A percentile compares a stretch with the other conserved stretches of the same genome.
Conservation (phyloP, 257 asterid genomes). For the Agastache rugosa region DNA sequence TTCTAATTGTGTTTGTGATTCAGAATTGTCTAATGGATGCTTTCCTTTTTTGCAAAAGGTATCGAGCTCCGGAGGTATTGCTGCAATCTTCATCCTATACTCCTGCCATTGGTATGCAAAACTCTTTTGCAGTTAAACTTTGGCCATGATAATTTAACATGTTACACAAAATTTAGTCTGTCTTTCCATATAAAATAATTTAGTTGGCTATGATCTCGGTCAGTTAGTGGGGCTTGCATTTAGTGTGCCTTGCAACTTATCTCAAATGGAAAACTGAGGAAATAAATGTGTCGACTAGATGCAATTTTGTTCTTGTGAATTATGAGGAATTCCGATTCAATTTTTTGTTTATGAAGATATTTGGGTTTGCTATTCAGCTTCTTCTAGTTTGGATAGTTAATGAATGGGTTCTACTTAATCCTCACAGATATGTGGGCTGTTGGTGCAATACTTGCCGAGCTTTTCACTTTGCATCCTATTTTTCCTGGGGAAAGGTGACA, state of each 20-base stretch:
- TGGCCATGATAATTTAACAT: background rate
- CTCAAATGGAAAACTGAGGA: background rate
- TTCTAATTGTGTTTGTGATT: background rate
- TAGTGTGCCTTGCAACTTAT: background rate
- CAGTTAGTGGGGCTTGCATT: background rate
- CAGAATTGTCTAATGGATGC: background rate
- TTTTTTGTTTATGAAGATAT: background rate
- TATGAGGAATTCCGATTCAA: background rate
- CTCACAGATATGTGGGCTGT: constrained; percentile 96
- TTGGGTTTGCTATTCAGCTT: background rate
- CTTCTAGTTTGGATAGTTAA: background rate
- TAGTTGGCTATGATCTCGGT: background rate
- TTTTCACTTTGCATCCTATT: constrained; percentile 80
- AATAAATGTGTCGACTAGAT: background rate
- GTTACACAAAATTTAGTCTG: background rate
- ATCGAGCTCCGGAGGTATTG: constrained; percentile 99
- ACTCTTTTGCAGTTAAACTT: background rate
- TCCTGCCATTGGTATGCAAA: constrained; percentile 84
- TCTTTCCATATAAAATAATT: background rate
- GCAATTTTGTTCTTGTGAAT: background rate
- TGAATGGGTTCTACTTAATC: constrained; percentile 2
- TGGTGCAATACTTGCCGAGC: constrained; percentile 95
- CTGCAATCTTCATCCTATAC: constrained; percentile 76
- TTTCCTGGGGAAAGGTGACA: constrained; percentile 96
- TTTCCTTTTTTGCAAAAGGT: constrained; percentile 53